Evolutionary conservation across 306 rosid species (phyloP).

Genomic region (Gillenia trifoliata): DNA sequence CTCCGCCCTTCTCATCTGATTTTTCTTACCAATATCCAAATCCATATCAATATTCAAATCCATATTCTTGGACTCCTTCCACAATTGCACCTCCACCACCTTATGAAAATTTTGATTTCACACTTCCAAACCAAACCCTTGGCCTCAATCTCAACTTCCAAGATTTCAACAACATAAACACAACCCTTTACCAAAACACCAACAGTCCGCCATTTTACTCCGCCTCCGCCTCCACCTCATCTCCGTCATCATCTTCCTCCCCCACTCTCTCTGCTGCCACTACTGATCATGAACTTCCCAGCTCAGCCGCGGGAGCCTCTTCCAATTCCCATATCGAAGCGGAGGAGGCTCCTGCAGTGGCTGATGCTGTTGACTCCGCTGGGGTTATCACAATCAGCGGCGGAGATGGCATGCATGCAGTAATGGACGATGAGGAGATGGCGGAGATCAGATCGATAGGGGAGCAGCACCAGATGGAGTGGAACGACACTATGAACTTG

Average conservation of each 20-base stretch:
- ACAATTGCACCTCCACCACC: conserved; percentile 29
- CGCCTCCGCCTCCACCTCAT: conserved; percentile 30
- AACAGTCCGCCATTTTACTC: conserved; percentile 30
- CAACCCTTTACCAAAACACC: conserved; percentile 33
- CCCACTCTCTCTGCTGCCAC: conserved; percentile 27
- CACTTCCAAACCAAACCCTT: conserved; percentile 65
- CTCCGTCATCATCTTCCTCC: conserved; percentile 46
- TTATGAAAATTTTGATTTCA: conserved; percentile 46
- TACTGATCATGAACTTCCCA: conserved; percentile 40
- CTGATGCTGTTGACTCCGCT: conserved; percentile 26
- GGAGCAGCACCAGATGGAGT: conserved; percentile 74
- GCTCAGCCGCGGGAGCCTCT: conserved; percentile 19
- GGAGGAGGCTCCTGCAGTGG: conserved; percentile 28
- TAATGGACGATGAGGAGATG: conserved; percentile 79
- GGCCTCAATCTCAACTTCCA: conserved; percentile 85
- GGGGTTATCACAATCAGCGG: conserved; percentile 18
- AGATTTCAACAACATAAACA: conserved; percentile 54
- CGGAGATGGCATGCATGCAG: conserved; percentile 43
- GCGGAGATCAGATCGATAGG: conserved; percentile 78
- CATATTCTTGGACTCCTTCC: conserved; percentile 37
- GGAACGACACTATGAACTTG: conserved; percentile 74
- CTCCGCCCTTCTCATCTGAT: conserved; percentile 24
- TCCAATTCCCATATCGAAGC: conserved; percentile 24
- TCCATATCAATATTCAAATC: conserved; percentile 22
- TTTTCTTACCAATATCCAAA: conserved; percentile 17